Evolutionary conservation across 2,329 filamentous ascomycete genomes (phyloP).

Genomic region (Acephala macrosclerotiorum): DNA sequence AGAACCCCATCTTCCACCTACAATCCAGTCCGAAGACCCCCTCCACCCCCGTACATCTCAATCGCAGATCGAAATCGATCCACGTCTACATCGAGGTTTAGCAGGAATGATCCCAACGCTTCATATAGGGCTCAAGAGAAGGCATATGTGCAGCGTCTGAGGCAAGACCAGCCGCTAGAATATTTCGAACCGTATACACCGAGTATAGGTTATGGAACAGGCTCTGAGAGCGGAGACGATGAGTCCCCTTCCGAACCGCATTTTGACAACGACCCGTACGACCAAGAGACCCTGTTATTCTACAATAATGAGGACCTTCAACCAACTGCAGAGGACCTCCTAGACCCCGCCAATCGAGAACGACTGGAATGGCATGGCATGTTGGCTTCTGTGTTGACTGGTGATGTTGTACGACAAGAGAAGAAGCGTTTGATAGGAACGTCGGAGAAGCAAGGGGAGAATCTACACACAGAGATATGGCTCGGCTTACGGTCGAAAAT

Average conservation of each 20-base stretch:
- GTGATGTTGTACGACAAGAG: slow-evolving; percentile 96
- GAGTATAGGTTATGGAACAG: slow-evolving; percentile 69
- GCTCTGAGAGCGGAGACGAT: slow-evolving; percentile 83
- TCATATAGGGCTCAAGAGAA: slow-evolving; percentile 87
- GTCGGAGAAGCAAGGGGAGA: slow-evolving; percentile 65
- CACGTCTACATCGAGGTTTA: slow-evolving; percentile 61
- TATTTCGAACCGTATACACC: slow-evolving; percentile 70
- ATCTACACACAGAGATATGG: slow-evolving; percentile 82
- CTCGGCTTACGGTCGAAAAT: slow-evolving; percentile 83
- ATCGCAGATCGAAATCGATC: slow-evolving; percentile 57
- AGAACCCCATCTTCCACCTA: slow-evolving; percentile 84
- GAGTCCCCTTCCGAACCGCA: slow-evolving; percentile 88
- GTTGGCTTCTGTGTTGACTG: slow-evolving; percentile 93
- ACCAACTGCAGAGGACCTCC: slow-evolving; percentile 87
- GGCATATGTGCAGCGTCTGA: slow-evolving; percentile 91
- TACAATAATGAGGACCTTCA: slow-evolving; percentile 90
- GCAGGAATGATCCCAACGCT: slow-evolving; percentile 71
- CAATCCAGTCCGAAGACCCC: slow-evolving; percentile 66
- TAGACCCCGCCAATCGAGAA: slow-evolving; percentile 87
- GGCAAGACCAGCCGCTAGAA: slow-evolving; percentile 70
- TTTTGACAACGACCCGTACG: slow-evolving; percentile 83
- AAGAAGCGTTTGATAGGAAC: slow-evolving; percentile 94
- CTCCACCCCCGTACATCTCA: slow-evolving; percentile 54
- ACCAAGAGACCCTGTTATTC: slow-evolving; percentile 92
- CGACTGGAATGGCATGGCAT: slow-evolving; percentile 98